Conservation (phyloP, 306 rosid genomes). For the Begonia fuchsioides region DNA sequence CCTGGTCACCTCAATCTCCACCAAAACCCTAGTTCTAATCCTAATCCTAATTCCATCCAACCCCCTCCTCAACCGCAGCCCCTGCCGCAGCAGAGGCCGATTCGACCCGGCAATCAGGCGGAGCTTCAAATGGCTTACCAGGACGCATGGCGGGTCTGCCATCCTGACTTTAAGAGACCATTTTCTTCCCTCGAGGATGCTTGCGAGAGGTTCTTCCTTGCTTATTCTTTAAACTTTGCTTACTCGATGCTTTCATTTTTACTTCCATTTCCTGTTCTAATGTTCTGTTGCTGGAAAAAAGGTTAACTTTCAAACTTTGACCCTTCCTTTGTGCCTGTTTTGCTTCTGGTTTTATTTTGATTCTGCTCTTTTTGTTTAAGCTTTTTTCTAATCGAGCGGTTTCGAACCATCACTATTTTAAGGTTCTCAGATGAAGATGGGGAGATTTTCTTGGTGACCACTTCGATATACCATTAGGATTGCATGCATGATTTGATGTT, state of each 20-base stretch:
- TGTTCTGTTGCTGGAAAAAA: background rate
- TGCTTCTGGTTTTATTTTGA: no score
- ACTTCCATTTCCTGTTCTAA: background rate
- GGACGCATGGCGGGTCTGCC: conserved; percentile 91
- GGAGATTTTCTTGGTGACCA: no score
- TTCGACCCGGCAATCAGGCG: conserved; percentile 61
- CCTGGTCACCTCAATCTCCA: conserved; percentile 45
- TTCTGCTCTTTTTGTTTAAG: no score
- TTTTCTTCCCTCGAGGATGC: conserved; percentile 86
- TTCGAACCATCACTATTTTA: no score
- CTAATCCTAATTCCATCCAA: conserved; percentile 26
- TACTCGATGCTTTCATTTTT: background rate
- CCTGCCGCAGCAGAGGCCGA: conserved; percentile 28
- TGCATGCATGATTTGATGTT: no score
- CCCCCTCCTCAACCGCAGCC: conserved; percentile 14
- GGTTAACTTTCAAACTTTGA: background rate
- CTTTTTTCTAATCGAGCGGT: no score
- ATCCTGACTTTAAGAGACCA: conserved; percentile 86
- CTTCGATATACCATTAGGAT: no score
- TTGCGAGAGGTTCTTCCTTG: conserved; percentile 49
- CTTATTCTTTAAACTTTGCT: background rate
- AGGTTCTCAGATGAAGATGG: no score
- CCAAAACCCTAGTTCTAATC: conserved; percentile 21
- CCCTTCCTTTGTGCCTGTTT: no score
- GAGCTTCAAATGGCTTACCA: conserved; percentile 97